Conservation (phyloP, 768 basidiomycete species). For the Psilocybe subaeruginosa region DNA sequence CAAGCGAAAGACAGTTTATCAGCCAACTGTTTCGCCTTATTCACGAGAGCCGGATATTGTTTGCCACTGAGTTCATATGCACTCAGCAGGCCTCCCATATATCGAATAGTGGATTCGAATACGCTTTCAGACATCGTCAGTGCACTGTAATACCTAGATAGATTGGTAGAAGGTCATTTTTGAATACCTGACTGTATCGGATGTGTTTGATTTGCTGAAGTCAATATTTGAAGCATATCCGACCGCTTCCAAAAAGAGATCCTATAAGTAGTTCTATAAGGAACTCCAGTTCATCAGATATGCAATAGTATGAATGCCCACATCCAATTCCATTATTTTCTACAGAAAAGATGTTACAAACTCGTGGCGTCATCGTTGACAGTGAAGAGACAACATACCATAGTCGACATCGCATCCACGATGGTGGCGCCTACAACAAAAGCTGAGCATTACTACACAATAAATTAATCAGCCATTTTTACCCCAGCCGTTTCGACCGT, state of each 20-base stretch:
- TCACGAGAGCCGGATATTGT: constrained; percentile 49
- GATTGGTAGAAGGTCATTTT: background rate
- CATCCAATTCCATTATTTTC: constrained; percentile 63
- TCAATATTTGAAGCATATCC: constrained; percentile 53
- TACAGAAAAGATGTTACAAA: constrained; percentile 20
- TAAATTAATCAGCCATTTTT: background rate
- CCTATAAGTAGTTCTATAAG: constrained; percentile 29
- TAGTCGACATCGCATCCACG: constrained; percentile 61
- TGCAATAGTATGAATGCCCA: constrained; percentile 21
- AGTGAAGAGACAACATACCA: constrained; percentile 40
- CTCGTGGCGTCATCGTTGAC: too few relatives aligned
- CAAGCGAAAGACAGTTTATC: constrained; percentile 68
- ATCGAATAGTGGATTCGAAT: constrained; percentile 80
- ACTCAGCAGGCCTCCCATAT: constrained; percentile 65
- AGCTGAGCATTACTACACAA: constrained; percentile 5
- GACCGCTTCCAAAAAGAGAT: constrained; percentile 57
- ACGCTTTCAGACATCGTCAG: constrained; percentile 42
- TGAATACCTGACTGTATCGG: constrained; percentile 40
- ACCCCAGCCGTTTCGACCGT: constrained; percentile 50
- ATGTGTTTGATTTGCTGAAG: constrained; percentile 51
- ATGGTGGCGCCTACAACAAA: constrained; percentile 56
- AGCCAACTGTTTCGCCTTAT: constrained; percentile 63
- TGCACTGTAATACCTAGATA: too few relatives aligned
- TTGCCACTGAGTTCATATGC: constrained; percentile 69
- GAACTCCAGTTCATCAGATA: background rate